Base-by-base conservation (phyloP, 176 grass and related monocot genomes). In the Alopecurus myosuroides region DNA sequence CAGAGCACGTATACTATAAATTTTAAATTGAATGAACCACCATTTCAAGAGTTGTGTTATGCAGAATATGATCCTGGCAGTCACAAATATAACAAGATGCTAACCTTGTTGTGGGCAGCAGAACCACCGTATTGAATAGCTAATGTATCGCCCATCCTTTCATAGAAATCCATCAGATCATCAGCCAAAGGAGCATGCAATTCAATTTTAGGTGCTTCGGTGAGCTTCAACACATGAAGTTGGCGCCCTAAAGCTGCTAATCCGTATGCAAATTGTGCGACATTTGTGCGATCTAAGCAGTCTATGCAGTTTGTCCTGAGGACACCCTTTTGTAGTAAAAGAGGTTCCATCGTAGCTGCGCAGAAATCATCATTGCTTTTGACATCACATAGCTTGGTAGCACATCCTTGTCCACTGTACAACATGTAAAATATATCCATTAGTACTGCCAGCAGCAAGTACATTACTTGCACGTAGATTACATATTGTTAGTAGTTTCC, bases 71-170 rank as follows among this genome's bases (percentile, higher is more conserved):
- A 85, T 76, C 34, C 58, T n/a, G 26, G 26, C 37, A 86, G 37
- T 67, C 42, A 60, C 69, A 68, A 57, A 70, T 37, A 76, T 61
- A 86, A 83, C 65, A 75, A 39, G 22, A 55, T 17, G 72, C 25
- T 13, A 90, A 99, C 97, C 97, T 99, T 99, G 64, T 99, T 99
- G 85, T 99, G 97, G 68, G 97, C 97, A 67, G 94, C 97, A 84
- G 97, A 99, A 33, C 97, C 97, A 63, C 86, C 86, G 23, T 99
- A 99, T 71, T 99, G 94, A 19, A 99, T 86, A 57, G 94, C 88
- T 46, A 99, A 86, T 11, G 84, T 96, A 80, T 99, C 97, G 3
- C 97, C 97, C 97, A 99, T 99, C 66, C 87, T 89, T 73, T 99
- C 97, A 91, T 99, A 99, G 75, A 88, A 88, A 53, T 92, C 84